Percentiles rank a stretch among this genome's conserved stretches.
Evolutionary conservation across 768 basidiomycete species (phyloP).

Genomic region (Boletus subcaerulescens): DNA sequence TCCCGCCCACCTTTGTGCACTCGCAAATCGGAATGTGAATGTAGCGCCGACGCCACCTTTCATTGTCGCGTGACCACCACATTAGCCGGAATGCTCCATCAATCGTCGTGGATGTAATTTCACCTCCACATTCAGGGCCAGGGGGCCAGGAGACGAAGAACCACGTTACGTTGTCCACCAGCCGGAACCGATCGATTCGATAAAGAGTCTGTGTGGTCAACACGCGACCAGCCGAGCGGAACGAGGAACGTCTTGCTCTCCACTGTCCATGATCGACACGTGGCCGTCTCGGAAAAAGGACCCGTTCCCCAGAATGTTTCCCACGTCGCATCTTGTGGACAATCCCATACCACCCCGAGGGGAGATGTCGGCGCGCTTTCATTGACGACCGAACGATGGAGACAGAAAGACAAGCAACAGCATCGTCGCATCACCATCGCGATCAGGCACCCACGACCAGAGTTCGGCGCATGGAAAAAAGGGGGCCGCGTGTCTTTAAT

Average conservation of each 20-base stretch:
- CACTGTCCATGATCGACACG: too few species aligned
- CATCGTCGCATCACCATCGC: conserved; percentile 11
- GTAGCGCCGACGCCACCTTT: conserved; percentile 2
- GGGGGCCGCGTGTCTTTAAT: conserved; percentile 1
- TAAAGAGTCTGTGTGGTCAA: neutral
- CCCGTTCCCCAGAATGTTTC: too few species aligned
- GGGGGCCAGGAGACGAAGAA: neutral
- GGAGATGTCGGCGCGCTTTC: neutral
- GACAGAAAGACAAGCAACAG: neutral
- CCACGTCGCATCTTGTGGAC: neutral
- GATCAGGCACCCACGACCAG: conserved; percentile 10
- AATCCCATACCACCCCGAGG: neutral
- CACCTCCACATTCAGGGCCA: neutral
- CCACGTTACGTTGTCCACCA: neutral
- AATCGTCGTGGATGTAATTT: neutral
- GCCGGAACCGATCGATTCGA: too few species aligned
- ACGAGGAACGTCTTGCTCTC: too few species aligned
- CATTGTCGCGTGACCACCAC: conserved; percentile 1
- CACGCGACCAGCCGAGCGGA: too few species aligned
- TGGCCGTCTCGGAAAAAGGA: too few species aligned
- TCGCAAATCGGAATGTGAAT: neutral
- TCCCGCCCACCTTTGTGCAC: conserved; percentile 16
- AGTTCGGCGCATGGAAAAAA: neutral
- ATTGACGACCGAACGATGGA: conserved; percentile 5
- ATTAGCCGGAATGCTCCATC: neutral